These are phyloP conservation scores for Sarcomyxa edulis DNA, from an alignment of 768 basidiomycete genomes.

Conservation along the genomic window DNA sequence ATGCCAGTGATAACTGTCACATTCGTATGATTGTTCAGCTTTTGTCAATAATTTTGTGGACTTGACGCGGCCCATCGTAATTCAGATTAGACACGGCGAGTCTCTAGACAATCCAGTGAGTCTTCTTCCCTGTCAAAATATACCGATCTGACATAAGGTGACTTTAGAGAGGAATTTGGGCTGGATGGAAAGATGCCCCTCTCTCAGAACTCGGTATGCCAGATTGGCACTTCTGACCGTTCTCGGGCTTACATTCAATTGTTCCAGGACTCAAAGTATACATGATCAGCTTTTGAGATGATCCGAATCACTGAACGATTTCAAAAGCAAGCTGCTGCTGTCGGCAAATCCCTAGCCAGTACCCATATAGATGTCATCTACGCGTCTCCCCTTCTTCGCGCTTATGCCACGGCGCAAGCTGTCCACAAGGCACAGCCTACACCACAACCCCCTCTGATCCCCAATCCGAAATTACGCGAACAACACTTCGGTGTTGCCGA, in stretches of 20 bases:
- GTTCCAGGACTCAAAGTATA: conserved; percentile 8
- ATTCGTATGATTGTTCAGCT: too few species aligned
- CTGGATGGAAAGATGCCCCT: conserved; percentile 75
- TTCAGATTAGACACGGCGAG: too few species aligned
- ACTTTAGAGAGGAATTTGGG: conserved; percentile 50
- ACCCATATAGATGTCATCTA: conserved; percentile 53
- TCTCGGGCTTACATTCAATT: conserved; percentile 3
- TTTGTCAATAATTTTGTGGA: too few species aligned
- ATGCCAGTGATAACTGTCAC: too few species aligned
- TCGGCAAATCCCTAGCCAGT: conserved; percentile 48
- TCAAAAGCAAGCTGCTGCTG: conserved; percentile 53
- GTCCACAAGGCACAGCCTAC: conserved; percentile 44
- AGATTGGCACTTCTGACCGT: neutral
- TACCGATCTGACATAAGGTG: too few species aligned
- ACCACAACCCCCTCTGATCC: conserved; percentile 48
- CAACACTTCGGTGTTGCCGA: conserved; percentile 72
- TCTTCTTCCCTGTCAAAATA: too few species aligned
- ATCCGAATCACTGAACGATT: neutral
- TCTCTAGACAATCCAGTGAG: too few species aligned
- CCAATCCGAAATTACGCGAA: conserved; percentile 59
- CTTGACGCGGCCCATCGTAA: too few species aligned
- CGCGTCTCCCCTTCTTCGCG: conserved; percentile 64
- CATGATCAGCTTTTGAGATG: neutral
- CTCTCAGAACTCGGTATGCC: conserved; percentile 62
- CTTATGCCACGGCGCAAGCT: conserved; percentile 54